Base-by-base conservation (phyloP, 2,329 filamentous ascomycete species). In the Thielaviopsis populi region DNA sequence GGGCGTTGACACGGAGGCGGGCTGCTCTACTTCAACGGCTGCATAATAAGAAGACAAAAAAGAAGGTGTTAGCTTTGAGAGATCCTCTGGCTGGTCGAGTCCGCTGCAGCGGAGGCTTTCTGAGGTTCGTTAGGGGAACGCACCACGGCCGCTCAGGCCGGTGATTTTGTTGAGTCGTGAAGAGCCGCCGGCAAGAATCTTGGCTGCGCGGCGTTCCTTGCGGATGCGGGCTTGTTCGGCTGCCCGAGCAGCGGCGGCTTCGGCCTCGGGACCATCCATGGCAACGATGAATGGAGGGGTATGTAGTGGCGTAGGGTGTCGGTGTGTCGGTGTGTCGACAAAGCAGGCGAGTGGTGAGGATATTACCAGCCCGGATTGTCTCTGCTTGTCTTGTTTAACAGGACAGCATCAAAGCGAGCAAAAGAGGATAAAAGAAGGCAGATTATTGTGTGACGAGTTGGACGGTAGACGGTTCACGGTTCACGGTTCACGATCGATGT, bases 121-220 rank as follows among this genome's bases (percentile, higher is more conserved):
- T n/a, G 33, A 37, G 33, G 33, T 5, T 37, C 33, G 33, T 6
- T 4, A 11, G 24, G 30, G 27, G 27, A 27, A 63, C 64, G 50
- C 61, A 66, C 64, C n/a, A 8, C 61, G 58, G 27, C 65, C 65
- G 41, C 61, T 61, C 5, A 66, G 33, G 1, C 85, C 84, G 13
- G 86, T 89, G 73, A 94, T 94, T 73, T 82, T 87, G 70, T 88
- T 85, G 67, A 94, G 75, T 66, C 89, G 78, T 46, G 84, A 80
- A 19, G 83, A 82, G 65, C 86, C 88, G 66, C 86, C 84, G 60
- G 85, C 83, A 69, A 81, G 83, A 74, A 91, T 84, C 78, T 91
- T 92, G 65, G 87, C 88, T 72, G 90, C 86, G 59, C 88, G 82
- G 46, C 87, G 83, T 73, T 91, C 88, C 73, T 90, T 89, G 69